phyloP scores from a whole-genome alignment of 2,329 filamentous ascomycete genomes.

The Cryphonectria parasitica region DNA sequence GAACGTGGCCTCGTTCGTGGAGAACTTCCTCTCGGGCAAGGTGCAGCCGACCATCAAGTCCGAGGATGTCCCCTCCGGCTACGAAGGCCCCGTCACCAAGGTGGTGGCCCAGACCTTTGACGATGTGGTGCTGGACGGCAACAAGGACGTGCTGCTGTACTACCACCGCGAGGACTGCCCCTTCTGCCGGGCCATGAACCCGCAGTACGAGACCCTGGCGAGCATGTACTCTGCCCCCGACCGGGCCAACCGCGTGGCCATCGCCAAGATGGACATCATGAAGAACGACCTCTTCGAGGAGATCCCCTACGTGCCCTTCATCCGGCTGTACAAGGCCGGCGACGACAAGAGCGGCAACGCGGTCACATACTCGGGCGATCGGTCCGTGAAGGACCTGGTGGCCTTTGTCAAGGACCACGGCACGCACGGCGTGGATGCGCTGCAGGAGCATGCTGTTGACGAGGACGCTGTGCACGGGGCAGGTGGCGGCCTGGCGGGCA shows the following conservation, averaged over 20 bases:
- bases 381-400: conserved; percentile 88
- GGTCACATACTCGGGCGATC: conserved; percentile 83
- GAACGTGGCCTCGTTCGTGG: conserved; percentile 78
- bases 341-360: conserved; percentile 72
- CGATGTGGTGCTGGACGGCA: conserved; percentile 85
- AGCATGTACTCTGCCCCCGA: conserved; percentile 76
- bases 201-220: conserved; percentile 93
- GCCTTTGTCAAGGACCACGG: conserved; percentile 94
- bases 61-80: conserved; percentile 90
- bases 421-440: conserved; percentile 77
- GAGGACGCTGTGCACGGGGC: conserved; percentile 52
- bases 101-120: conserved; percentile 95
- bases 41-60: conserved; percentile 97
- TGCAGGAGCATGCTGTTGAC: conserved; percentile 59
- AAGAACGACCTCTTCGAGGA: conserved; percentile 95
- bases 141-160: conserved; percentile 96
- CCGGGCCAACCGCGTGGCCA: conserved; percentile 79
- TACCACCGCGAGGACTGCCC: conserved; percentile 99
- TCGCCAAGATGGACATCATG: conserved; percentile 98
- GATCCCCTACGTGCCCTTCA: conserved; percentile 96
- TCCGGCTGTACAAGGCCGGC: conserved; percentile 95
- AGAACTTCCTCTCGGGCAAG: conserved; percentile 84
- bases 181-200: conserved; percentile 97
- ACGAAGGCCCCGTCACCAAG: conserved; percentile 85
- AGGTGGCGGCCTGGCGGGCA: conserved; percentile 49